A percentile compares a stretch with the other conserved stretches of the same genome.
These are phyloP conservation scores for Teratosphaeria destructans DNA, from an alignment of 2,329 filamentous ascomycete species.

Conservation along the genomic window DNA sequence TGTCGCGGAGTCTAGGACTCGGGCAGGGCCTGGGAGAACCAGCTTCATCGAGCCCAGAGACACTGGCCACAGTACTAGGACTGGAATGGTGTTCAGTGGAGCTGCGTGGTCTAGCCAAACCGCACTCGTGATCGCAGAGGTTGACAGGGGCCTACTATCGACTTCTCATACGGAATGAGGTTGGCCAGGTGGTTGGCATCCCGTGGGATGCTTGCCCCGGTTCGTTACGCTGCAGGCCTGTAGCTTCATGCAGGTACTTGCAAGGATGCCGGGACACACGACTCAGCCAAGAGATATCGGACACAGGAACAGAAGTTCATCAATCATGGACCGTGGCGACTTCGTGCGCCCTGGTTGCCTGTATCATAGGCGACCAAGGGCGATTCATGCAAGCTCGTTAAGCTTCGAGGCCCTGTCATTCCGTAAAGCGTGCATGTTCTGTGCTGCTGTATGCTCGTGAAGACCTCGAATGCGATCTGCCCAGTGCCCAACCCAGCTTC, in stretches of 20 bases:
- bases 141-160: not conserved
- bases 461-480: not conserved
- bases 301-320: not conserved
- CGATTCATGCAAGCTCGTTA: not conserved
- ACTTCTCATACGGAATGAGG: not conserved
- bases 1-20: not conserved
- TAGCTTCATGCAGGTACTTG: not conserved
- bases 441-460: not conserved
- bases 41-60: too few relatives aligned
- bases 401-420: not conserved
- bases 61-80: too few relatives aligned
- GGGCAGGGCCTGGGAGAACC: too few relatives aligned
- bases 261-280: not conserved
- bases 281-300: not conserved
- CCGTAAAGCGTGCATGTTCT: not conserved
- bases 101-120: not conserved
- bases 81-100: not conserved
- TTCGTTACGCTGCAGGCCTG: not conserved
- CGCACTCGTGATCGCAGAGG: not conserved
- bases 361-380: too few relatives aligned
- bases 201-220: not conserved
- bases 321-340: not conserved
- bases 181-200: not conserved
- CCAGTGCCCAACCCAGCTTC: not conserved
- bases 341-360: not conserved